Percentiles rank a stretch among this genome's conserved stretches.
Evolutionary conservation across 345 rosid species (phyloP).

Genomic region (Barbarea vulgaris): DNA sequence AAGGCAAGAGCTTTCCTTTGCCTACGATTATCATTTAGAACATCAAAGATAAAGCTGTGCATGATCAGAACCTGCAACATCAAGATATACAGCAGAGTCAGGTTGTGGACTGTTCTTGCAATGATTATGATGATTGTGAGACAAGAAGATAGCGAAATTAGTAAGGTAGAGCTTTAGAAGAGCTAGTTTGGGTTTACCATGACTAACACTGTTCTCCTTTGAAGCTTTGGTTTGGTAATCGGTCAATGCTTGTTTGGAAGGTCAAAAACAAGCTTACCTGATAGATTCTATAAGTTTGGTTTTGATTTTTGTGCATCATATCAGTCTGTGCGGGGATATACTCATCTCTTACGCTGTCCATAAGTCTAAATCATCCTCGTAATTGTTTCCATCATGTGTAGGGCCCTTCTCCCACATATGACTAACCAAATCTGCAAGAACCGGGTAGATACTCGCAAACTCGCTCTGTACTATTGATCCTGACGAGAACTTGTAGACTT

Average conservation of each 20-base stretch:
- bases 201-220: background rate
- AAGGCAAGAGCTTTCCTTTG: conserved; percentile 17
- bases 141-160: background rate
- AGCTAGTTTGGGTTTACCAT: conserved; percentile 10
- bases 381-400: conserved; percentile 21
- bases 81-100: conserved; percentile 6
- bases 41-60: background rate
- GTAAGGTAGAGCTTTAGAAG: conserved; percentile 9
- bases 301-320: conserved; percentile 13
- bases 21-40: conserved; percentile 8
- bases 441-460: conserved; percentile 31
- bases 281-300: background rate
- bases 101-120: conserved; percentile 15
- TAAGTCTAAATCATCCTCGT: conserved; percentile 27
- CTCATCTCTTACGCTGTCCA: conserved; percentile 19
- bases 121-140: background rate
- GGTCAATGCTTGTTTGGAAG: conserved; percentile 22
- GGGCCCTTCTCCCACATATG: conserved; percentile 29
- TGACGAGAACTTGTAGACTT: conserved; percentile 54
- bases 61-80: conserved; percentile 24
- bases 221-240: conserved; percentile 1
- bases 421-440: conserved; percentile 34
- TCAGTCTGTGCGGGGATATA: conserved; percentile 2
- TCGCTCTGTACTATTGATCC: conserved; percentile 36
- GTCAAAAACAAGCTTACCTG: conserved; percentile 26